Evolutionary conservation across 129 eudicot species (phyloP).

Genomic region (Logfia minima): DNA sequence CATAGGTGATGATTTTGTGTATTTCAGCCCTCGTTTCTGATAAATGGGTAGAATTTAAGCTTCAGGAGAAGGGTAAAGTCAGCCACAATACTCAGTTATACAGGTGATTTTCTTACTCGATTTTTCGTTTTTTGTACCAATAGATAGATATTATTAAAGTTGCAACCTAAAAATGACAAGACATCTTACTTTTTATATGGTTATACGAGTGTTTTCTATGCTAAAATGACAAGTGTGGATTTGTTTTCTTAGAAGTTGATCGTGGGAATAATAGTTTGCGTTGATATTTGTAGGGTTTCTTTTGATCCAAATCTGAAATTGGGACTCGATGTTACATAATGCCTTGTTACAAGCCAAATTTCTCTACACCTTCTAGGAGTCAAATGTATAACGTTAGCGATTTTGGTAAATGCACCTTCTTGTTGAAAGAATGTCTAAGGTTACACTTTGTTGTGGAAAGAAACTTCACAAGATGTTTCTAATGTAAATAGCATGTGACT

Average conservation of each 20-base stretch:
- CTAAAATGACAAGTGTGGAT: background rate
- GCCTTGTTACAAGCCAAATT: conserved; percentile 80
- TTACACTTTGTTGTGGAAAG: conserved; percentile 1
- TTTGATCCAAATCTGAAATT: conserved; percentile 79
- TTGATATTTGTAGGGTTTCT: conserved; percentile 56
- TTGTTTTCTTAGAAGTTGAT: conserved; percentile 11
- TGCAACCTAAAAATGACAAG: background rate
- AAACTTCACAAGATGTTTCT: conserved; percentile 11
- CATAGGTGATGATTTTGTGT: conserved; percentile 21
- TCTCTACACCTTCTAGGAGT: background rate
- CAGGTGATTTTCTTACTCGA: conserved; percentile 48
- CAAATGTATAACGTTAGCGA: background rate
- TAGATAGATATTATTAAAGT: conserved; percentile 7
- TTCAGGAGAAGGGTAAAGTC: conserved; percentile 87
- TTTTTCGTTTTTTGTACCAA: background rate
- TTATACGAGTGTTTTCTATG: conserved; percentile 13
- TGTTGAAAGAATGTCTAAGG: conserved; percentile 11
- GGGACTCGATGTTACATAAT: conserved; percentile 93
- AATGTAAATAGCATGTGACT: background rate
- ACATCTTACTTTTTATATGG: background rate
- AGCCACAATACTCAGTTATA: conserved; percentile 87
- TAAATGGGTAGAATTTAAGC: conserved; percentile 88
- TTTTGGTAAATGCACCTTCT: background rate
- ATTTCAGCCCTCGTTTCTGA: conserved; percentile 83
- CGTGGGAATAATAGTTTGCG: conserved; percentile 16